Evolutionary conservation across 805 yeast species (phyloP).

Genomic region (Jamesozyma jinghongensis): DNA sequence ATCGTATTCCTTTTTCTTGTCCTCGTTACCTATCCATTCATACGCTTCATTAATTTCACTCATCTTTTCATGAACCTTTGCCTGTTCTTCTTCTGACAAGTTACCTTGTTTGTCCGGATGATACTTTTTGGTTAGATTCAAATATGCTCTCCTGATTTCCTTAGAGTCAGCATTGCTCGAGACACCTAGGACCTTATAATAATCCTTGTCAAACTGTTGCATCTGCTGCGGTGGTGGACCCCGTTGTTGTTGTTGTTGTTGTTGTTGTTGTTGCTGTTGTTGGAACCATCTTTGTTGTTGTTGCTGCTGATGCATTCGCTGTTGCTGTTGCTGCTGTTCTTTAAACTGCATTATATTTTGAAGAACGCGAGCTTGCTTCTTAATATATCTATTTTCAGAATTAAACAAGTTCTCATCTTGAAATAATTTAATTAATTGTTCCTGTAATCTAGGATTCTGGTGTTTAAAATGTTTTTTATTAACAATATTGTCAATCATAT

Average conservation of each 20-base stretch:
- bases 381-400: slow-evolving; percentile 12
- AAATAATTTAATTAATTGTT: slow-evolving; percentile 18
- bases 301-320: slow-evolving; percentile 37
- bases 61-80: slow-evolving; percentile 73
- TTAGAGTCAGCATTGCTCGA: slow-evolving; percentile 55
- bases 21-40: slow-evolving; percentile 67
- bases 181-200: slow-evolving; percentile 70
- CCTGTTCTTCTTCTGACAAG: slow-evolving; percentile 45
- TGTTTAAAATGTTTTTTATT: slow-evolving; percentile 8
- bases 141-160: slow-evolving; percentile 72
- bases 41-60: slow-evolving; percentile 90
- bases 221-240: slow-evolving; percentile 24
- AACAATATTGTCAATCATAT: slow-evolving; percentile 14
- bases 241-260: slow-evolving; percentile 12
- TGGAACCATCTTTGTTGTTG: slow-evolving; percentile 33
- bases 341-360: slow-evolving; percentile 16
- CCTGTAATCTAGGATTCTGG: slow-evolving; percentile 5
- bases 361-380: slow-evolving; percentile 30
- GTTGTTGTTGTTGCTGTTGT: slow-evolving; percentile 36
- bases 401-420: slow-evolving; percentile 14
- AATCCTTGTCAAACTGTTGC: slow-evolving; percentile 44
- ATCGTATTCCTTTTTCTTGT: slow-evolving; percentile 58
- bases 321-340: slow-evolving; percentile 23
- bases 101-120: slow-evolving; percentile 90
- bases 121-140: slow-evolving; percentile 65